These are phyloP conservation scores for Penicillium sp. DNA, from an alignment of 2,329 filamentous ascomycete genomes.

Conservation along the genomic window DNA sequence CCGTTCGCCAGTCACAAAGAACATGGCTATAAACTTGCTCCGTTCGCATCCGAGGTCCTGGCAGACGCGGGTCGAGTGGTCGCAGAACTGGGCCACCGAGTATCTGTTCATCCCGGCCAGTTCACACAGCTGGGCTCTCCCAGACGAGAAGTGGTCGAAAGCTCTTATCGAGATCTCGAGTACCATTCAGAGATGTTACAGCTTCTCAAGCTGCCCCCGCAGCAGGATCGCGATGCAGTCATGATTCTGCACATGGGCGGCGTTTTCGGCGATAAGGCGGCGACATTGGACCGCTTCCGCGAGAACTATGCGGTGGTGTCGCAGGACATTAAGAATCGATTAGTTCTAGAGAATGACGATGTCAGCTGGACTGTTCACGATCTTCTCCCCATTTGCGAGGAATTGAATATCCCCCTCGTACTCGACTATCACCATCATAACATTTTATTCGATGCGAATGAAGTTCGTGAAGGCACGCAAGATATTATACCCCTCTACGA, in stretches of 20 bases:
- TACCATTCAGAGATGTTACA: slow-evolving; percentile 88
- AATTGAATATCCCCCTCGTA: slow-evolving; percentile 90
- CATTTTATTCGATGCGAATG: slow-evolving; percentile 77
- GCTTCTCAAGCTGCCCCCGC: slow-evolving; percentile 75
- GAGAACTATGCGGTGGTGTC: slow-evolving; percentile 73
- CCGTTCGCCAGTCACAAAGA: slow-evolving; percentile 89
- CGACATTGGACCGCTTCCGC: slow-evolving; percentile 78
- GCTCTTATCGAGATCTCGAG: slow-evolving; percentile 78
- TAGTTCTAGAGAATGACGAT: slow-evolving; percentile 95
- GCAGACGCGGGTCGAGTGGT: slow-evolving; percentile 78
- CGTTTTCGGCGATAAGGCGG: slow-evolving; percentile 82
- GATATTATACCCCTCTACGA: slow-evolving; percentile 79
- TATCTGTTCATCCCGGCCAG: slow-evolving; percentile 90
- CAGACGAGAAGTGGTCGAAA: slow-evolving; percentile 74
- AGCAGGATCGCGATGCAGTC: slow-evolving; percentile 82
- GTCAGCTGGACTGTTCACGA: slow-evolving; percentile 93
- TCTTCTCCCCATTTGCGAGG: slow-evolving; percentile 85
- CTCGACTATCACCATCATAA: slow-evolving; percentile 97
- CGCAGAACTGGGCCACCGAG: slow-evolving; percentile 77
- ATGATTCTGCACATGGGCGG: slow-evolving; percentile 97
- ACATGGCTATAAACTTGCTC: slow-evolving; percentile 82
- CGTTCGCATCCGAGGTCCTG: slow-evolving; percentile 80
- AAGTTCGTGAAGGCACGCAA: slow-evolving; percentile 80
- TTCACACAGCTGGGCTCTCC: slow-evolving; percentile 93
- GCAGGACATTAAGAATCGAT: slow-evolving; percentile 73